Evolutionary conservation across 163 green algal species (phyloP).

Genomic region (Chlamydomonas reinhardtii): DNA sequence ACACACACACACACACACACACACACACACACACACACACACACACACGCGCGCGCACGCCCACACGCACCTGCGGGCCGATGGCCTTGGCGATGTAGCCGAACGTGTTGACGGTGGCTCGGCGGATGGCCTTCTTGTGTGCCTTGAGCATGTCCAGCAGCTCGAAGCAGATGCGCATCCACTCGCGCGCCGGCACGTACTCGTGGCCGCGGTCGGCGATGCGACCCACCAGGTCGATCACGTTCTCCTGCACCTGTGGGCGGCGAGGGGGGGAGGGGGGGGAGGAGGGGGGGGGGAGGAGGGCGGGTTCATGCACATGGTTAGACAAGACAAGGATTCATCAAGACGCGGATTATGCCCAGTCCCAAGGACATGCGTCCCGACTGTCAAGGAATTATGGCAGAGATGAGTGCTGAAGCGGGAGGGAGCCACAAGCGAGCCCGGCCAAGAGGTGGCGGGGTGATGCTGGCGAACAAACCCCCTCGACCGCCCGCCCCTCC

Average conservation of each 20-base stretch:
- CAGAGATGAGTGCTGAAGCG: no score
- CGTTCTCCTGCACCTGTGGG: slow-evolving; percentile 96
- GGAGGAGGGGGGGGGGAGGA: not conserved
- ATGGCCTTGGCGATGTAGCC: slow-evolving; percentile 99
- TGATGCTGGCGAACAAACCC: no score
- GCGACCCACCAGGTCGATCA: slow-evolving; percentile 98
- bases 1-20: no score
- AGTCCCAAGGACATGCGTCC: no score
- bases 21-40: no score
- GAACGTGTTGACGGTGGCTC: slow-evolving; percentile 99
- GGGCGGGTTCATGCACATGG: not conserved
- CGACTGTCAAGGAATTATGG: no score
- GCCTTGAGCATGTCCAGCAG: slow-evolving; percentile 98
- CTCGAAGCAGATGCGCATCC: slow-evolving; percentile 99
- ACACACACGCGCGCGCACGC: no score
- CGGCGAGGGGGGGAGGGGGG: not conserved
- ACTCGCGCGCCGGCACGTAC: slow-evolving; percentile 97
- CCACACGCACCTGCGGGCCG: slow-evolving; percentile 84
- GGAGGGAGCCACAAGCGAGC: no score
- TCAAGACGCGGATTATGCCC: no score
- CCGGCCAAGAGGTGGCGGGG: no score
- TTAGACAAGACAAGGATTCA: no score
- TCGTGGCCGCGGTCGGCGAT: slow-evolving; percentile 95
- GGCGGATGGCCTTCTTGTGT: slow-evolving; percentile 92
- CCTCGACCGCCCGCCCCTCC: no score